Evolutionary conservation across 371 early-diverging fungal genomes (phyloP).

Genomic region (Actinomortierella ambigua): DNA sequence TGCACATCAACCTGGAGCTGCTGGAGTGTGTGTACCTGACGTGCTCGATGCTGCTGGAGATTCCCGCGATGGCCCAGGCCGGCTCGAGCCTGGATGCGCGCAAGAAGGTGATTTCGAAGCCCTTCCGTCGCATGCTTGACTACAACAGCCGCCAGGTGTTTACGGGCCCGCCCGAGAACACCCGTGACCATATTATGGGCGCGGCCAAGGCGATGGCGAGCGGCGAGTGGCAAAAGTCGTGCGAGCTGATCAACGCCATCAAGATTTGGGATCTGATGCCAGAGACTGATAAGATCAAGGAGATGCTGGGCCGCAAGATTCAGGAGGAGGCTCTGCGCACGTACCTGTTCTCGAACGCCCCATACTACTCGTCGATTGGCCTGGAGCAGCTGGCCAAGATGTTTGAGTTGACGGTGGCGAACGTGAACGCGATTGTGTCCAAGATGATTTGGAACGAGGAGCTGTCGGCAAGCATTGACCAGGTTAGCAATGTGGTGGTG

Average conservation of each 20-base stretch:
- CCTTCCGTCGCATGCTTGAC: constrained; percentile 94
- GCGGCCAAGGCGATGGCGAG: constrained; percentile 90
- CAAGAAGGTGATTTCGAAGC: constrained; percentile 87
- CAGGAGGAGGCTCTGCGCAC: constrained; percentile 96
- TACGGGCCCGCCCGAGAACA: constrained; percentile 95
- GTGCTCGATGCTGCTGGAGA: constrained; percentile 95
- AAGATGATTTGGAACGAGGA: constrained; percentile 95
- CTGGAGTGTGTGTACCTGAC: constrained; percentile 96
- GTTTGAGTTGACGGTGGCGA: constrained; percentile 79
- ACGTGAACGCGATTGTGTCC: constrained; percentile 79
- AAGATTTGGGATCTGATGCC: constrained; percentile 97
- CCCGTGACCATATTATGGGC: constrained; percentile 97
- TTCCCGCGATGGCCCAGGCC: constrained; percentile 93
- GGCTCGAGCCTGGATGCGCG: constrained; percentile 76
- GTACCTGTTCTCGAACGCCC: constrained; percentile 90
- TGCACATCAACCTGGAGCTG: constrained; percentile 98
- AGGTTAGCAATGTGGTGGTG: constrained; percentile 78
- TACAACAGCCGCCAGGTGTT: constrained; percentile 95
- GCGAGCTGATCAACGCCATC: constrained; percentile 83
- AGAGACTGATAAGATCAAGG: constrained; percentile 78
- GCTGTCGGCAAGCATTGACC: constrained; percentile 82
- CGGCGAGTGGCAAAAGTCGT: constrained; percentile 93
- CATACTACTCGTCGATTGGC: constrained; percentile 87
- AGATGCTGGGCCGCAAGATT: constrained; percentile 88
- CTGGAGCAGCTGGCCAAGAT: constrained; percentile 80